Base-by-base conservation (phyloP, 805 yeast genomes). In the Saturnispora galanensis region DNA sequence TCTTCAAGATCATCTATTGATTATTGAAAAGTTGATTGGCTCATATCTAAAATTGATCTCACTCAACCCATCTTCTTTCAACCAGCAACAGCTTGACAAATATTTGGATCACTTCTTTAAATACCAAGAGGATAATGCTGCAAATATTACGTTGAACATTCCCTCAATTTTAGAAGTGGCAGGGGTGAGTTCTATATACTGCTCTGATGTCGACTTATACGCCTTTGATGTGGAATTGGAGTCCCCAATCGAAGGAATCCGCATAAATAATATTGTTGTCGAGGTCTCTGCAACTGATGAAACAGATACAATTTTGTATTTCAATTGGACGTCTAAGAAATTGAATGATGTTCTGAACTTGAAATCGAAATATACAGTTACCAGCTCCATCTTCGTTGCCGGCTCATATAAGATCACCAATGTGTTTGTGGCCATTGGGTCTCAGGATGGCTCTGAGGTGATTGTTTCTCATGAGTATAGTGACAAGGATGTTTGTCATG, bases 191-290 rank as follows among this genome's bases (percentile, higher is more conserved):
- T 63, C 56, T 42, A 56, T 77, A 10, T 51, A 57, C 5, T 64
- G 66, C 17, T 58, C 52, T 11, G 52, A 53, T 5, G 60, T 45
- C 21, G 74, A 74, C 51, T 53, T 49, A 6, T 68, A 74, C 42
- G 62, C 50, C 33, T 47, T 77, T 2, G 62, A 58, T 9, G 47
- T 74, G 4, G 47, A 51, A 1, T 35, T 74, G 7, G 46, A 47
- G 3, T 70, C 70, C 8, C 38, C 32, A 11, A 16, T 43, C 9
- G 12, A n/a, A 9, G 46, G 46, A 12, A 17, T 43, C 35, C 2
- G 28, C 12, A 11, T 38, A 10, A 28, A 37, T 6, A 32, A 37
- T 26, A 15, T 43, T 26, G 34, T 38, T 5, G 12, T 43, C 15
- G 46, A 43, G 28, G 29, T 43, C 12, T 21, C 38, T 8, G 40